phyloP scores from a whole-genome alignment of 164 flowering plant genomes.

The Echeveria elegans region DNA sequence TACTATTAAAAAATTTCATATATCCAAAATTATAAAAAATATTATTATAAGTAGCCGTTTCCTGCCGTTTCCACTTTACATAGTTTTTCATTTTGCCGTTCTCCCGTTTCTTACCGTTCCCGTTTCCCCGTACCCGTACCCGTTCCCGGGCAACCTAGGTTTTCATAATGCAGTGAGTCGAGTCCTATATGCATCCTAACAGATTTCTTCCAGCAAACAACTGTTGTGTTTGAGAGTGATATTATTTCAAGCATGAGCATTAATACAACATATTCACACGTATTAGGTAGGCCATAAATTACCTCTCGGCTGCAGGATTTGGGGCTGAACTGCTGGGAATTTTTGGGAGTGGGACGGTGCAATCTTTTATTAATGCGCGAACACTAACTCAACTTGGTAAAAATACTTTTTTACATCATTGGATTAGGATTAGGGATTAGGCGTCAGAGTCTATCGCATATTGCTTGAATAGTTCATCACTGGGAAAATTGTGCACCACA shows the following conservation, averaged over 20 bases:
- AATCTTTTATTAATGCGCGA: conserved; percentile 86
- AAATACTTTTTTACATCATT: not conserved
- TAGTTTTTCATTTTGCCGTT: too few relatives aligned
- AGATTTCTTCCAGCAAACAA: too few relatives aligned
- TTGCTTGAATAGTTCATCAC: not conserved
- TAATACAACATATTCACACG: conserved; percentile 9
- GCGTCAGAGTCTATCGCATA: not conserved
- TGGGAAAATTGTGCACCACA: not conserved
- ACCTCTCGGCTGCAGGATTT: conserved; percentile 98
- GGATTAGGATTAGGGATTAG: too few relatives aligned
- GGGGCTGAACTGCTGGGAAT: conserved; percentile 91
- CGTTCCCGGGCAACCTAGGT: too few relatives aligned
- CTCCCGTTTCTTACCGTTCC: too few relatives aligned
- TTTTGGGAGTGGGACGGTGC: conserved; percentile 98
- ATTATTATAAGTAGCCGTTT: too few relatives aligned
- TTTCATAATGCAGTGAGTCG: not conserved
- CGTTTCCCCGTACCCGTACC: too few relatives aligned
- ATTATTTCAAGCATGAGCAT: not conserved
- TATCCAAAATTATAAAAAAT: too few relatives aligned
- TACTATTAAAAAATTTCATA: too few relatives aligned
- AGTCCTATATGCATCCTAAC: too few relatives aligned
- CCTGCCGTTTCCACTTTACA: too few relatives aligned
- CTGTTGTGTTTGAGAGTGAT: conserved; percentile 6
- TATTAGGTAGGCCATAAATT: conserved; percentile 66
- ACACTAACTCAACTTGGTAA: conserved; percentile 74